A percentile compares a stretch with the other conserved stretches of the same genome.
Conservation (phyloP, 2,329 filamentous ascomycete genomes). For the Botryotinia convoluta region DNA sequence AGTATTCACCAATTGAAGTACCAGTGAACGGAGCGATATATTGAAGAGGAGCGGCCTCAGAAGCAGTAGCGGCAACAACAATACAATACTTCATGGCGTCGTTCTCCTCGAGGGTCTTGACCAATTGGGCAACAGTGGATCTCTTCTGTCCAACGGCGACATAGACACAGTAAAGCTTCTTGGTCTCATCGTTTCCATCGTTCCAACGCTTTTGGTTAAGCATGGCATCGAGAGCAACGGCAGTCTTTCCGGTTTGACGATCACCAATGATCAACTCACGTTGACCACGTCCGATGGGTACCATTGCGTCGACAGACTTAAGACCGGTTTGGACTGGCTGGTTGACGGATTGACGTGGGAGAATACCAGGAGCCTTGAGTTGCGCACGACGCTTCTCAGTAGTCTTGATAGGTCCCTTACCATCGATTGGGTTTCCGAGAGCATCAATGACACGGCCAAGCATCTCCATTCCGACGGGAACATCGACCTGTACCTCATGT, state of each 20-base stretch:
- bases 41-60: slow-evolving; percentile 92
- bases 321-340: slow-evolving; percentile 99
- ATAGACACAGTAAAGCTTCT: slow-evolving; percentile 99
- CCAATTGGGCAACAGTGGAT: slow-evolving; percentile 97
- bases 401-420: slow-evolving; percentile 95
- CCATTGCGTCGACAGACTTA: slow-evolving; percentile 99
- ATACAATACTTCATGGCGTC: slow-evolving; percentile 98
- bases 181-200: slow-evolving; percentile 76
- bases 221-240: slow-evolving; percentile 95
- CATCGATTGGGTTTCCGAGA: slow-evolving; percentile 98
- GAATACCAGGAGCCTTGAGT: slow-evolving; percentile 97
- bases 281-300: slow-evolving; percentile 99
- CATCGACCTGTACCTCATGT: slow-evolving; percentile 71
- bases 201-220: slow-evolving; percentile 99
- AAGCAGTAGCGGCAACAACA: slow-evolving; percentile 87
- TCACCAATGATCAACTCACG: slow-evolving; percentile 99
- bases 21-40: slow-evolving; percentile 94
- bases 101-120: slow-evolving; percentile 99
- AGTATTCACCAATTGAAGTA: slow-evolving; percentile 57
- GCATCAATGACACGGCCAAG: slow-evolving; percentile 98
- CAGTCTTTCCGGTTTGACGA: slow-evolving; percentile 99
- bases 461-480: slow-evolving; percentile 88
- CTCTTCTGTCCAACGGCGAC: slow-evolving; percentile 99
- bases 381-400: slow-evolving; percentile 92
- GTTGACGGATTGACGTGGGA: slow-evolving; percentile 95